Base-by-base conservation (phyloP, 2,329 filamentous ascomycete species). In the Hawksworthiomyces lignivorus region DNA sequence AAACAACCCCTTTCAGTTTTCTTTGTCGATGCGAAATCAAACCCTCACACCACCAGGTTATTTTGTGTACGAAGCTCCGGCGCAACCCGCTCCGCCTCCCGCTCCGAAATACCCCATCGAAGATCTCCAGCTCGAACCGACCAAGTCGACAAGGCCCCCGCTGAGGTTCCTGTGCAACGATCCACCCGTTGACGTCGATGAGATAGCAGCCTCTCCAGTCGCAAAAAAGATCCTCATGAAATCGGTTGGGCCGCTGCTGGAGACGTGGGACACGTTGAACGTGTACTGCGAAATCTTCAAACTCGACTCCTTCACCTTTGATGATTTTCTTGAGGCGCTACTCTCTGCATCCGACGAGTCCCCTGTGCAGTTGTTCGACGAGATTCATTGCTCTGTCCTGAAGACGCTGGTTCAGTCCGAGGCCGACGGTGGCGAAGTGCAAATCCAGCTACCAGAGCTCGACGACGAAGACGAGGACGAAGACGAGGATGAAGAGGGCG, bases 241-340 rank as follows among this genome's bases (percentile, higher is more conserved):
- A 53, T 90, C 87, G 4, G 77, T 96, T n/a, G 88, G 89, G 0
- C 74, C 80, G 3, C 67, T 97, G 14, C 65, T 98, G 19, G 90
- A 96, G 62, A 87, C 86, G 0, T 98, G 92, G 92, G 88, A 96
- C 54, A 96, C 89, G 0, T 72, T 98, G 26, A 98, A 96, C 55
- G 90, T 98, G n/a, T 96, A 96, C 58, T 94, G 88, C 56, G 87
- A 95, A 55, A 83, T 96, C 15, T 94, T 94, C 57, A 79, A 87
- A 55, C 72, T 98, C 20, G 92, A 98, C 61, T 97, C 90, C 0
- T 98, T 98, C 57, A 97, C 90, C 0, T 94, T 97, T 55, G 92
- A 98, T 59, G 92, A 98, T 60, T 97, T 89, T 54, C 73, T 95
- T 5, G 84, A 97, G 58, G 84, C 89, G 0, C 80, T 98, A 71